Base-by-base conservation (phyloP, 805 yeast genomes). In the Candida manassasensis region DNA sequence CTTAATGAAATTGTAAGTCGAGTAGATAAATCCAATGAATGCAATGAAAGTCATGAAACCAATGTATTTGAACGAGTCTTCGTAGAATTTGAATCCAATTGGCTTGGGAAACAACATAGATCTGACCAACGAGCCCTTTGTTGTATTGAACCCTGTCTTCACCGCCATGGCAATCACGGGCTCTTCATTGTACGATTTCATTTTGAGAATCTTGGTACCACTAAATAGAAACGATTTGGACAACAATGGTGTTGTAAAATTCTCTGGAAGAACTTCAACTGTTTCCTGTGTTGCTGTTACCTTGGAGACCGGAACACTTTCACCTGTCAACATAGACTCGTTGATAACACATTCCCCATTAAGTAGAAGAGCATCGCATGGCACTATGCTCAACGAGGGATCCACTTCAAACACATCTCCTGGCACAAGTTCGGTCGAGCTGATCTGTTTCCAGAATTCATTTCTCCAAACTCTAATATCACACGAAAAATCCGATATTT, bases 51-150 rank as follows among this genome's bases (percentile, higher is more conserved):
- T 73, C 98, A 93, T 93, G 44, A 89, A 86, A 0, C 96, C 97
- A 57, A 93, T 90, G 55, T 93, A 93, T 53, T 85, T 84, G 71
- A 93, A 93, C 2, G 97, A 89, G 62, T 93, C 98, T 42, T 80
- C 76, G 53, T 93, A 93, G 51, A 93, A 89, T 55, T 88, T 88
- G 68, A 90, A 90, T 0, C 94, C 95, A 1, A 81, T 74, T 1
- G 97, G 97, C 46, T 84, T 88, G 0, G 99, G 98, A 59, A 93
- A 93, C 35, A 93, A 69, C 98, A 93, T 93, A 0, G 97, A 89
- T 40, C 99, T 73, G 2, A 93, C 79, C 24, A 93, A 69, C 0
- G 96, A 81, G 10, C 99, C 99, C 54, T 93, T 93, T 0, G 97
- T 90, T 2, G 99, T 93, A 33, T 85, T 78, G 62, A 93, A 93